Conservation (phyloP, 495 filamentous ascomycete species). For the Aspergillus leporis region DNA sequence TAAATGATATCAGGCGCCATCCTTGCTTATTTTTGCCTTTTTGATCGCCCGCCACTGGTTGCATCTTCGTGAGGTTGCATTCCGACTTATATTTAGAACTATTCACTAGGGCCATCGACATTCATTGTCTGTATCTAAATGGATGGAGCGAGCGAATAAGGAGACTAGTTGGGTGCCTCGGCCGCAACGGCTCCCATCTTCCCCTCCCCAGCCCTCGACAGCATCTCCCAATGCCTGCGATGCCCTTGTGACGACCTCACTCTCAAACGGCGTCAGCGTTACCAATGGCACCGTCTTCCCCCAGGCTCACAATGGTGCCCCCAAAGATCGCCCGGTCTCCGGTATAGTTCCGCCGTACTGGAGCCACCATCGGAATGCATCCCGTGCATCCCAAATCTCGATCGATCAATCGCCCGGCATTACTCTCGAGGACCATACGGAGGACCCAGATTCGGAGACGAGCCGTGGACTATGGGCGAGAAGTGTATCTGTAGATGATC, state of each 20-base stretch:
- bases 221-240: conserved; percentile 8
- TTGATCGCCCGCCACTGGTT: conserved; percentile 19
- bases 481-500: conserved; percentile 65
- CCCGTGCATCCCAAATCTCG: conserved; percentile 47
- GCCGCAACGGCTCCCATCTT: conserved; percentile 30
- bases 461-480: conserved; percentile 67
- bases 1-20: conserved; percentile 3
- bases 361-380: conserved; percentile 47
- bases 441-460: conserved; percentile 57
- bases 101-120: neutral
- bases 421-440: conserved; percentile 70
- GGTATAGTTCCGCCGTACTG: conserved; percentile 52
- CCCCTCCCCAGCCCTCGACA: conserved; percentile 21
- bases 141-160: conserved; percentile 53
- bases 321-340: conserved; percentile 40
- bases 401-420: conserved; percentile 49
- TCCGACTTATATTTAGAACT: conserved; percentile 22
- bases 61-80: conserved; percentile 16
- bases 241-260: conserved; percentile 9
- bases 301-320: conserved; percentile 13
- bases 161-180: conserved; percentile 37
- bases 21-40: conserved; percentile 10
- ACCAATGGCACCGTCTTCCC: conserved; percentile 16
- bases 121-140: conserved; percentile 33
- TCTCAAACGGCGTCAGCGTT: conserved; percentile 4